A percentile compares a stretch with the other conserved stretches of the same genome.
Conservation (phyloP, 177 flowering plant genomes). For the Vitis hybrid region DNA sequence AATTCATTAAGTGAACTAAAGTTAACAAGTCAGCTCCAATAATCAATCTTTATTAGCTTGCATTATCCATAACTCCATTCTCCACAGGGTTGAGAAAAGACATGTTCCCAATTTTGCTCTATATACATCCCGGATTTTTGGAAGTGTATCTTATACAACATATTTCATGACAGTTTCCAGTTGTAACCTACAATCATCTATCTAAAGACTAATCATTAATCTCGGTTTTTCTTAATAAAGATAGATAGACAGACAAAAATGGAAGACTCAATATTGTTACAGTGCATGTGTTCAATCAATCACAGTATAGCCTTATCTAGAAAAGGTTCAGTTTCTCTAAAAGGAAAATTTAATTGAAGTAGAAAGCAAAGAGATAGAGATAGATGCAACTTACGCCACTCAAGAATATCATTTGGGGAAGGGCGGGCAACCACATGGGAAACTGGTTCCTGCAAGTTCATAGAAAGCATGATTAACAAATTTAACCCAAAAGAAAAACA, state of each 20-base stretch:
- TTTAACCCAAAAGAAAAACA: background rate
- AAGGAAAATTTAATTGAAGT: background rate
- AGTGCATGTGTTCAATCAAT: background rate
- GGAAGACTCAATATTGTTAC: background rate
- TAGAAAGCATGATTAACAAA: conserved; percentile 10
- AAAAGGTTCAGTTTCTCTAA: background rate
- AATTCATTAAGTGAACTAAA: too few relatives aligned
- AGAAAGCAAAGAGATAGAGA: background rate
- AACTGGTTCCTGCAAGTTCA: conserved; percentile 81
- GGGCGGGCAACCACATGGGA: conserved; percentile 92
- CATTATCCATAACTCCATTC: too few relatives aligned
- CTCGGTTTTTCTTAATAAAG: too few relatives aligned
- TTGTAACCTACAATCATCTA: too few relatives aligned
- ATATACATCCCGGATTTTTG: too few relatives aligned
- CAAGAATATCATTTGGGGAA: conserved; percentile 86
- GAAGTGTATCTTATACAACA: too few relatives aligned
- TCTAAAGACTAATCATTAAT: too few relatives aligned
- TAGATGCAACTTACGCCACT: conserved; percentile 82
- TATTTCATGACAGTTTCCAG: too few relatives aligned
- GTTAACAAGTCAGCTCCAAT: too few relatives aligned
- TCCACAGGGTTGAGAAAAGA: too few relatives aligned
- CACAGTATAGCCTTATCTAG: background rate
- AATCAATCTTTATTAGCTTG: too few relatives aligned
- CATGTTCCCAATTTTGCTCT: too few relatives aligned
- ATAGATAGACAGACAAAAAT: background rate